Evolutionary conservation across 805 yeast genomes (phyloP), one percentile per base, ranked within the genome.

Genomic region (Monosporozyma siamensis): DNA sequence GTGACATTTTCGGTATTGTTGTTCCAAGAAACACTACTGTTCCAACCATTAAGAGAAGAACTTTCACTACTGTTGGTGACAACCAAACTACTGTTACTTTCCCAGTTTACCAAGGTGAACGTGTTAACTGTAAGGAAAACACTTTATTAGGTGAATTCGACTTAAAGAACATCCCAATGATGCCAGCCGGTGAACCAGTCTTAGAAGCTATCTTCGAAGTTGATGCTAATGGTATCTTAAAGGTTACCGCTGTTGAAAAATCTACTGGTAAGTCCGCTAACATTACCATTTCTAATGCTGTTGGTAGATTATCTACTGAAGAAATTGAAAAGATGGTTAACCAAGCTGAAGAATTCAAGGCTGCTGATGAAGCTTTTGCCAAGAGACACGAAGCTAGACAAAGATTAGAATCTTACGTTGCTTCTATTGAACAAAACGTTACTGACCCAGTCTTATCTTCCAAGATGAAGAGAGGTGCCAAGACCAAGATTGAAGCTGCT

Each of bases 21-120:
- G 95, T 92, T 59, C 96, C 96, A 75, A 88, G 98, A 79, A 92
- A 92, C 85, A 85, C 97, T 60, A 90, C 97, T 63, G 95, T 90
- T 61, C 98, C 98, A 72, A 90, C 97, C 71, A 84, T 88, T 74
- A 90, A 90, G 84, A 83, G 95, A 68, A 88, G 95, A 78, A 90
- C 95, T 59, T 90, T 90, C 87, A 88, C 98, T 67, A 90, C 98
- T 58, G 95, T 86, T 65, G 95, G 84, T 61, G 98, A 90, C 79
- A 87, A 86, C 79, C 98, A 90, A 77, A 90, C 97, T 65, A 86
- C 95, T 58, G 97, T 90, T 55, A 92, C 86, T 73, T 88, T 90
- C 84, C 97, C 95, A 72, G 97, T 90, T 56, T 90, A 83, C 81
- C 97, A 90, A 79, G 98, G 98, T 82, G 98, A 90, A 80, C 92